Conservation (phyloP, 768 basidiomycete genomes). For the Botryobasidium botryosum region DNA sequence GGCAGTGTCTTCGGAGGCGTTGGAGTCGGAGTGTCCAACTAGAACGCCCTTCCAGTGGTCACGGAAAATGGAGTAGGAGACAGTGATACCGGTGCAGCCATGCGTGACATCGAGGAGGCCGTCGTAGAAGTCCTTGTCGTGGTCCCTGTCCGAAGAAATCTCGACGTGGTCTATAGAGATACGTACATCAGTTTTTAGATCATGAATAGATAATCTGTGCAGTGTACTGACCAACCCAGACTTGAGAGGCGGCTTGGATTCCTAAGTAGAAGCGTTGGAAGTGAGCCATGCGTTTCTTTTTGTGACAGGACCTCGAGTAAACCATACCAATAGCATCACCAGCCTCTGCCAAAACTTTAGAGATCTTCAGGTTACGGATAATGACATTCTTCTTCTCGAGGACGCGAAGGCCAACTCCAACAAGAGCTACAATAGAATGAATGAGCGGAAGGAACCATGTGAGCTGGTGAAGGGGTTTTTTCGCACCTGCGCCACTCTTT, state of each 20-base stretch:
- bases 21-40: constrained; percentile 29
- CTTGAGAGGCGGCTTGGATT: constrained; percentile 19
- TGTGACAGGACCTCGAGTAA: constrained; percentile 20
- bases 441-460: not conserved
- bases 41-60: constrained; percentile 31
- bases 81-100: constrained; percentile 21
- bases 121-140: constrained; percentile 27
- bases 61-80: constrained; percentile 1
- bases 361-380: constrained; percentile 33
- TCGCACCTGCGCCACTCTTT: not conserved
- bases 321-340: constrained; percentile 27
- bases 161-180: not conserved
- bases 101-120: constrained; percentile 31
- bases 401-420: constrained; percentile 31
- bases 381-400: constrained; percentile 29
- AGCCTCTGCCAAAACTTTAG: constrained; percentile 27
- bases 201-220: no score
- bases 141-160: constrained; percentile 1
- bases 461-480: not conserved
- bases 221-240: no score
- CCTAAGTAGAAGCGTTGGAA: not conserved
- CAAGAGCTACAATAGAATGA: constrained; percentile 20
- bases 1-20: constrained; percentile 13
- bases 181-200: no score
- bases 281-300: not conserved